These are phyloP conservation scores for Chenopodium berlandieri DNA, from an alignment of 148 eudicot genomes.

Conservation along the genomic window DNA sequence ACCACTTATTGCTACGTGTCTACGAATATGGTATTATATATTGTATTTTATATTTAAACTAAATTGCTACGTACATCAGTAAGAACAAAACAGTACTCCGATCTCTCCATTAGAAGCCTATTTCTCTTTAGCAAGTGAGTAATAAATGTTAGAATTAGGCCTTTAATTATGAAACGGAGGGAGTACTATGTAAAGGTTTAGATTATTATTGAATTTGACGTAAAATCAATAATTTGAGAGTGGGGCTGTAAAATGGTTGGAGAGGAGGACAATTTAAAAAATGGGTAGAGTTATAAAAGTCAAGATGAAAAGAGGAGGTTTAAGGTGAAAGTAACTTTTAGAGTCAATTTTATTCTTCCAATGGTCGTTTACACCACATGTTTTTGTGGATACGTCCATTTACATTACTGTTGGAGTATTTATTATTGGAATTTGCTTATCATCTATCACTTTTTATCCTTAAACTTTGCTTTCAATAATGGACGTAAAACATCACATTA, in stretches of 20 bases:
- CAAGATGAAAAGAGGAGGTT: slow-evolving; percentile 13
- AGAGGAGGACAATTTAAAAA: slow-evolving; percentile 3
- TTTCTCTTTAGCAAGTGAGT: too few species aligned
- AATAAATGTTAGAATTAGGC: too few species aligned
- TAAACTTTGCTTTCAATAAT: neutral
- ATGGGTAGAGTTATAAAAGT: slow-evolving; percentile 1
- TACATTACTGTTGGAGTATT: slow-evolving; percentile 5
- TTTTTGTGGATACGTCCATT: slow-evolving; percentile 3
- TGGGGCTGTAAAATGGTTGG: slow-evolving; percentile 8
- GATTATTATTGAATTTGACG: neutral
- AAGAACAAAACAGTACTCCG: too few species aligned
- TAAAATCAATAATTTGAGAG: neutral
- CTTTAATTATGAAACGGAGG: too few species aligned
- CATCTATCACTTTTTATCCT: neutral
- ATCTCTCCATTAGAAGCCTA: too few species aligned
- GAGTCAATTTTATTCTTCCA: neutral
- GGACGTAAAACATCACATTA: neutral
- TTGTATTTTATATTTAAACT: too few species aligned
- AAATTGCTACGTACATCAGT: too few species aligned
- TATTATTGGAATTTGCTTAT: neutral
- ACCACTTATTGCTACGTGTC: too few species aligned
- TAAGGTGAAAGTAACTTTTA: slow-evolving; percentile 11
- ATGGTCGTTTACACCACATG: neutral
- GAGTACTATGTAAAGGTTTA: too few species aligned
- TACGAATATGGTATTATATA: too few species aligned